A percentile compares a stretch with the other conserved stretches of the same genome.
Conservation (phyloP, 2,329 filamentous ascomycete species). For the Diaporthe batatas region DNA sequence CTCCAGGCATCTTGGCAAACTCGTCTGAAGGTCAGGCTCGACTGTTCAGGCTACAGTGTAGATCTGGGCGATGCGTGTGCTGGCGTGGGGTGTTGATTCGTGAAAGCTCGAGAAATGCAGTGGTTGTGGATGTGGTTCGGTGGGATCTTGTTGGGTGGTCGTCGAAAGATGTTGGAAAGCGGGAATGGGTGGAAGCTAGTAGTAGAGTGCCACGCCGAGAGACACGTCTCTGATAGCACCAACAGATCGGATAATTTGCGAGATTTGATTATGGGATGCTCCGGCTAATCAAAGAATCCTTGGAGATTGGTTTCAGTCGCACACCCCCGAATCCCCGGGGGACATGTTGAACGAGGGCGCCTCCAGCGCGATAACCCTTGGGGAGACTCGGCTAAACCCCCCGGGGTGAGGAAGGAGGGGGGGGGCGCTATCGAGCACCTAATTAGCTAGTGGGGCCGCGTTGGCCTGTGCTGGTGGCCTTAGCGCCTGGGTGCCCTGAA, state of each 20-base stretch:
- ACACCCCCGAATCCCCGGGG: constrained; percentile 16
- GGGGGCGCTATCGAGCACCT: constrained; percentile 26
- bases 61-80: constrained; percentile 1
- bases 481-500: constrained; percentile 10
- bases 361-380: not conserved
- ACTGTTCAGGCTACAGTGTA: constrained; percentile 1
- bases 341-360: constrained; percentile 18
- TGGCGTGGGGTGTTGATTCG: constrained; percentile 5
- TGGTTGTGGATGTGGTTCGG: constrained; percentile 17
- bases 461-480: constrained; percentile 21
- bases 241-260: constrained; percentile 41
- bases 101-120: constrained; percentile 18
- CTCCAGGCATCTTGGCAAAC: constrained; percentile 62
- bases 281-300: constrained; percentile 38
- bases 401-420: constrained; percentile 1
- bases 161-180: constrained; percentile 6
- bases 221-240: constrained; percentile 35
- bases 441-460: constrained; percentile 37
- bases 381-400: constrained; percentile 29
- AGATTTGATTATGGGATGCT: constrained; percentile 39
- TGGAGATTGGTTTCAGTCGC: constrained; percentile 28
- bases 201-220: constrained; percentile 36
- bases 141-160: constrained; percentile 13
- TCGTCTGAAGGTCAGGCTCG: constrained; percentile 2
- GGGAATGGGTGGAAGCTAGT: constrained; percentile 15